Base-by-base conservation (phyloP, 768 basidiomycete species). In the Gautieria morchelliformis region DNA sequence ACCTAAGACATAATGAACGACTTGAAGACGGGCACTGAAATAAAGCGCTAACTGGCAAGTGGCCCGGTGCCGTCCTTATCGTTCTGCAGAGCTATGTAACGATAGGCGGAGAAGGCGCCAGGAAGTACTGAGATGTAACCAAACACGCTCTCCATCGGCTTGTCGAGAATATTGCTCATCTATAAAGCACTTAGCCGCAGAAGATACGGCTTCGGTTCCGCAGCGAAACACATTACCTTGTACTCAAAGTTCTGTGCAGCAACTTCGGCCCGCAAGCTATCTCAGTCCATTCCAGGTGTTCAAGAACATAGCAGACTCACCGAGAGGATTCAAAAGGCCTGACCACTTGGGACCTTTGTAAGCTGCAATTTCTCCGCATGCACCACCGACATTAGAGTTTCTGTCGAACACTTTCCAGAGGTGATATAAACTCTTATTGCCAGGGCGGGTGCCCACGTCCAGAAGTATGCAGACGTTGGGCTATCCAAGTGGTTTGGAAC, bases 241-340 rank as follows among this genome's bases (percentile, higher is more conserved):
- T 95, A 95, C 71, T 94, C 91, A 66, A 95, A 97, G 67, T 96
- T 95, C 67, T 96, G 94, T 0, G 93, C 89, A 1, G 94, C 93
- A 4, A 94, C 88, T 88, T 37, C 35, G 8, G 35, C 2, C 10
- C 35, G 4, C 9, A 37, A 59, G 15, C 52, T 56, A 44, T 24
- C 24, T 30, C 20, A 5, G 35, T 35, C 42, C 12, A 10, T 37
- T 3, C 8, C 35, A 37, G 35, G 35, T 2, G 35, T 37, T 9
- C 14, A 37, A 9, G 35, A 44, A n/a, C 46, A 35, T 37, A 27
- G 11, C 17, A n/a, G 14, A 62, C 74, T 24, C 65, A 87, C 87
- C 88, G 19, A 96, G 75, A 0, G 93, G 93, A 66, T 96, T 97
- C 60, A 92, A 64, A 52, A 92, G 74, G 22, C 79, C 77, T 15